A percentile compares a stretch with the other conserved stretches of the same genome.
Evolutionary conservation across 164 flowering plant genomes (phyloP).

Genomic region (Saururus chinensis): DNA sequence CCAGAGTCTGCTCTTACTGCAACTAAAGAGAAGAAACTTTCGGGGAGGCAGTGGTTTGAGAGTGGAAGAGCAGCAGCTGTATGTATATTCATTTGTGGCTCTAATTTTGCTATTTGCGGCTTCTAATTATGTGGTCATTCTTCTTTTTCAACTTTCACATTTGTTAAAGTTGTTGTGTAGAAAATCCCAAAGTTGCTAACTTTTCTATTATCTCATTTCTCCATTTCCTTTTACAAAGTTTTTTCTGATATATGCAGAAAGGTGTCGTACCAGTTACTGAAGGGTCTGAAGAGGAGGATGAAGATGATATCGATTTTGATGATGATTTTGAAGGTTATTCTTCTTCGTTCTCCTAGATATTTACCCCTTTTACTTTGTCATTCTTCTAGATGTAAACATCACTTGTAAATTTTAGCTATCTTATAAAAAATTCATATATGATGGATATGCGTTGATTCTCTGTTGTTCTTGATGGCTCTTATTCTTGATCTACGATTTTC

Average conservation of each 20-base stretch:
- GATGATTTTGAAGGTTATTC: slow-evolving; percentile 90
- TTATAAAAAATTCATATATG: too few species aligned
- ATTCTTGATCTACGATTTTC: slow-evolving; percentile 10
- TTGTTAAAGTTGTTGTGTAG: too few species aligned
- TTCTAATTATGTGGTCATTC: not conserved
- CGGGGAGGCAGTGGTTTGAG: slow-evolving; percentile 96
- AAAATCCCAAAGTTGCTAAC: not conserved
- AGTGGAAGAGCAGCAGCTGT: slow-evolving; percentile 76
- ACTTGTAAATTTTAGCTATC: not conserved
- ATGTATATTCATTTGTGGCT: not conserved
- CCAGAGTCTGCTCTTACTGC: slow-evolving; percentile 81
- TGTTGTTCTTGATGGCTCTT: not conserved
- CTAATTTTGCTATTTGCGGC: too few species aligned
- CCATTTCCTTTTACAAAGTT: not conserved
- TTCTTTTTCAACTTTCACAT: not conserved
- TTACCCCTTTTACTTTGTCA: too few species aligned
- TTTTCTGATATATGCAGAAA: slow-evolving; percentile 38
- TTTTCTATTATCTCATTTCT: not conserved
- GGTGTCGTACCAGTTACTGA: slow-evolving; percentile 46
- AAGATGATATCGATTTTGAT: slow-evolving; percentile 82
- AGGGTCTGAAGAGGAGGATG: slow-evolving; percentile 68
- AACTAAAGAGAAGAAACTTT: slow-evolving; percentile 82
- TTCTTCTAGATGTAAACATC: too few species aligned
- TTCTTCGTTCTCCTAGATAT: not conserved
- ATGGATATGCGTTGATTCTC: not conserved